These are phyloP conservation scores for Ambispora gerdemannii DNA, from an alignment of 192 early-diverging fungal species.

Conservation along the genomic window DNA sequence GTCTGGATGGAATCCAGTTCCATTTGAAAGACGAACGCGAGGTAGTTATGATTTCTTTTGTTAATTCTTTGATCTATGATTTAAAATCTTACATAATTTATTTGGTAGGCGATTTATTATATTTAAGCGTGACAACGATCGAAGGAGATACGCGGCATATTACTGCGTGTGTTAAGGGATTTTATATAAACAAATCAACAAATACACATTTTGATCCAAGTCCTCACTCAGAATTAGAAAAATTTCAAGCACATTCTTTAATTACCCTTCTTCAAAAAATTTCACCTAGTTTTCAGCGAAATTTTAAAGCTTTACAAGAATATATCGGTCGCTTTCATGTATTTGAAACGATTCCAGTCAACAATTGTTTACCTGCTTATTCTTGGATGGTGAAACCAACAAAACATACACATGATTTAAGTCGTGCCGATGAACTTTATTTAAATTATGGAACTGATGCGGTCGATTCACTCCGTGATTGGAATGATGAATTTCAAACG, in stretches of 20 bases:
- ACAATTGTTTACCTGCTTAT: conserved; percentile 61
- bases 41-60: conserved; percentile 36
- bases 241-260: conserved; percentile 58
- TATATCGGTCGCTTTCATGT: conserved; percentile 65
- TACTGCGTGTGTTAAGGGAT: conserved; percentile 79
- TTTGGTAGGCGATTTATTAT: conserved; percentile 88
- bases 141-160: conserved; percentile 82
- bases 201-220: conserved; percentile 63
- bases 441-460: conserved; percentile 59
- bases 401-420: conserved; percentile 55
- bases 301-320: conserved; percentile 65
- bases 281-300: conserved; percentile 67
- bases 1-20: conserved; percentile 93
- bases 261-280: conserved; percentile 61
- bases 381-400: conserved; percentile 77
- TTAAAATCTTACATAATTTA: background rate
- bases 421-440: conserved; percentile 62
- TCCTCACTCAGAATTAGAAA: conserved; percentile 44
- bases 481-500: conserved; percentile 96
- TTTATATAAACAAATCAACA: conserved; percentile 83
- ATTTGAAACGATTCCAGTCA: conserved; percentile 75
- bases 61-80: background rate
- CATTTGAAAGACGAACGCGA: conserved; percentile 65
- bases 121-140: conserved; percentile 82
- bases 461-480: conserved; percentile 78